Evolutionary conservation across 352 stramenopile genomes (phyloP).

Genomic region (Globisporangium middletonii): DNA sequence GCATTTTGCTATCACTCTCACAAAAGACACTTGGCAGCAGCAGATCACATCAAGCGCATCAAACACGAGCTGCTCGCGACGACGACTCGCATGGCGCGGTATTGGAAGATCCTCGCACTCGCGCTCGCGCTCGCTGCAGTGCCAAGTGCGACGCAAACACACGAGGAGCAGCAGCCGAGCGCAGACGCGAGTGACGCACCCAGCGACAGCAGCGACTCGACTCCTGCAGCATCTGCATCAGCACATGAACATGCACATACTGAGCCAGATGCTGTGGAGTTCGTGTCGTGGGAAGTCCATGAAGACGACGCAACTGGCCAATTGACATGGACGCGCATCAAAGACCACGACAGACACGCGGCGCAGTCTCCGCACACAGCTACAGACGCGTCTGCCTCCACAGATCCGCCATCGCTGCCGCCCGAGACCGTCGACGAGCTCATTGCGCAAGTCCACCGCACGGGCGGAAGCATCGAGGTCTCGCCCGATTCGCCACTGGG

Average conservation of each 20-base stretch:
- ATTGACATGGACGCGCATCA: background rate
- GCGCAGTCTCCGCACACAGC: background rate
- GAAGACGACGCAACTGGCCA: conserved; percentile 1
- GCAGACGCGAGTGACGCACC: background rate
- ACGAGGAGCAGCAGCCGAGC: background rate
- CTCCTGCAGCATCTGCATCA: background rate
- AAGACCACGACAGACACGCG: background rate
- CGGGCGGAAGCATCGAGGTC: background rate
- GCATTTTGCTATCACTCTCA: too few relatives aligned
- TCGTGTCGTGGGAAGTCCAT: conserved; percentile 8
- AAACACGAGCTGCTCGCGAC: too few relatives aligned
- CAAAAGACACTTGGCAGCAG: too few relatives aligned
- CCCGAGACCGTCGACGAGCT: background rate
- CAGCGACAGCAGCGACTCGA: background rate
- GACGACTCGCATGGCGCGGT: background rate
- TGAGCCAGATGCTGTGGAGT: background rate
- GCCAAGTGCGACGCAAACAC: background rate
- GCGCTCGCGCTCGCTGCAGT: background rate
- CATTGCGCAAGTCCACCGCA: background rate
- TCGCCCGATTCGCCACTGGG: background rate
- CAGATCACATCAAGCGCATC: too few relatives aligned
- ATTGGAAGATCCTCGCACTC: background rate
- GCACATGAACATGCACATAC: background rate
- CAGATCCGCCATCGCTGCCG: background rate
- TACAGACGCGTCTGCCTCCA: background rate